Percentiles rank a stretch among this genome's conserved stretches.
Conservation (phyloP, 441 rosid genomes). For the Isatis lusitanica region DNA sequence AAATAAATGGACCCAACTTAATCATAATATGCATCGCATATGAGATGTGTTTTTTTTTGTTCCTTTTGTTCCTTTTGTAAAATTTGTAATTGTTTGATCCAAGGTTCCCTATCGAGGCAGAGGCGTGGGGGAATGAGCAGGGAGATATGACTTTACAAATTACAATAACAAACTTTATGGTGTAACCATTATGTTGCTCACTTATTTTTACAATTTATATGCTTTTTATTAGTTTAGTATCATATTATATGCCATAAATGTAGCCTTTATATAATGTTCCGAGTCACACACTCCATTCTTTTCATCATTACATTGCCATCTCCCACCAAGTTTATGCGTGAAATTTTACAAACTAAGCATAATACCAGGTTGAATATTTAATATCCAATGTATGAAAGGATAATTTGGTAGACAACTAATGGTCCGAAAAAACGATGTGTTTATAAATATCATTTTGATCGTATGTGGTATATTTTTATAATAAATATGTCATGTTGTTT, state of each 20-base stretch:
- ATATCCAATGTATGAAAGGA: not conserved
- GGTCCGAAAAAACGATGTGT: not conserved
- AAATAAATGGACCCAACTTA: conserved; percentile 26
- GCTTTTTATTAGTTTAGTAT: not conserved
- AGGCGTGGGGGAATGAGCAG: conserved; percentile 37
- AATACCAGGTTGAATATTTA: not conserved
- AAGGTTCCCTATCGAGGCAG: conserved; percentile 18
- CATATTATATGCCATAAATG: conserved; percentile 19
- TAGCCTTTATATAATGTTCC: conserved; percentile 29
- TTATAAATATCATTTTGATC: not conserved
- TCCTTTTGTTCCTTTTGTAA: not conserved
- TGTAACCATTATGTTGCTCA: conserved; percentile 37
- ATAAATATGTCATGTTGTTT: not conserved
- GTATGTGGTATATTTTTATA: not conserved
- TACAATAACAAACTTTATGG: conserved; percentile 35
- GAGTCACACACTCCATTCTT: conserved; percentile 32
- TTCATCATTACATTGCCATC: conserved; percentile 23
- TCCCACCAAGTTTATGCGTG: conserved; percentile 2
- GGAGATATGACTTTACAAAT: conserved; percentile 30
- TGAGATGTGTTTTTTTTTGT: not conserved
- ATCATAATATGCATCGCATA: conserved; percentile 16
- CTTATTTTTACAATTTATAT: conserved; percentile 25
- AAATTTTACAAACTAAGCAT: not conserved
- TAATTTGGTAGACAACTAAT: not conserved
- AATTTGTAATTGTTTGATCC: conserved; percentile 31